phyloP scores from a whole-genome alignment of 352 stramenopile species.

The Pilasporangium apinafurcum region DNA sequence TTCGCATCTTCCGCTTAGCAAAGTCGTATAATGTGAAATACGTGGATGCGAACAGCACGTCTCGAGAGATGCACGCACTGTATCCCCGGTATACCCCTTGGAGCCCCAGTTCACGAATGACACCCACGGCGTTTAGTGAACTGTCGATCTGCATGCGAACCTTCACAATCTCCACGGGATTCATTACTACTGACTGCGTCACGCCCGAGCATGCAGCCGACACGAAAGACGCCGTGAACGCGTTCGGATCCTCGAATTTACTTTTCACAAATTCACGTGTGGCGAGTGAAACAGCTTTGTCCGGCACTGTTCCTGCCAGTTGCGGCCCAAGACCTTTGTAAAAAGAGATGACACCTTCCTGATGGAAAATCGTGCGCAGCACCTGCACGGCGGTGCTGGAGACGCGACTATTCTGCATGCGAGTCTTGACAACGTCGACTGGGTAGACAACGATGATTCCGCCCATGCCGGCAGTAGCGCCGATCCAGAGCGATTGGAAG shows the following conservation, averaged over 20 bases:
- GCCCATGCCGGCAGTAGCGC: conserved; percentile 69
- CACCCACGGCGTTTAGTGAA: conserved; percentile 35
- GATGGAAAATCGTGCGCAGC: conserved; percentile 49
- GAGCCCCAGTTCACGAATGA: conserved; percentile 59
- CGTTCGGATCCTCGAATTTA: conserved; percentile 66
- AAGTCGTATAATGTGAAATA: conserved; percentile 82
- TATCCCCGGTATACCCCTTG: conserved; percentile 70
- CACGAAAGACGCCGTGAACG: conserved; percentile 60
- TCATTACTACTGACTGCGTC: conserved; percentile 78
- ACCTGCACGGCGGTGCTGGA: conserved; percentile 47
- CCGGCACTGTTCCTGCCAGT: conserved; percentile 64
- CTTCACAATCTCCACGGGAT: conserved; percentile 80
- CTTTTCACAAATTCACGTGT: conserved; percentile 75
- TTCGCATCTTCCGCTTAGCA: conserved; percentile 51
- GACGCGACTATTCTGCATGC: conserved; percentile 72
- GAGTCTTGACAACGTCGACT: conserved; percentile 81
- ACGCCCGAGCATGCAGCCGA: conserved; percentile 64
- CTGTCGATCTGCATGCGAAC: conserved; percentile 82
- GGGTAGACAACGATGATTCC: conserved; percentile 80
- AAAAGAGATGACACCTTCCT: conserved; percentile 59
- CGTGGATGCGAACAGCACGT: conserved; percentile 71
- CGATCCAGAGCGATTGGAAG: conserved; percentile 78
- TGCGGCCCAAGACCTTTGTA: conserved; percentile 77
- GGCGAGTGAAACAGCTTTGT: conserved; percentile 77
- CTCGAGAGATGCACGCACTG: conserved; percentile 55